Evolutionary conservation across 1,284 basidiomycete species (phyloP).

Genomic region (Butyriboletus appendiculatus): DNA sequence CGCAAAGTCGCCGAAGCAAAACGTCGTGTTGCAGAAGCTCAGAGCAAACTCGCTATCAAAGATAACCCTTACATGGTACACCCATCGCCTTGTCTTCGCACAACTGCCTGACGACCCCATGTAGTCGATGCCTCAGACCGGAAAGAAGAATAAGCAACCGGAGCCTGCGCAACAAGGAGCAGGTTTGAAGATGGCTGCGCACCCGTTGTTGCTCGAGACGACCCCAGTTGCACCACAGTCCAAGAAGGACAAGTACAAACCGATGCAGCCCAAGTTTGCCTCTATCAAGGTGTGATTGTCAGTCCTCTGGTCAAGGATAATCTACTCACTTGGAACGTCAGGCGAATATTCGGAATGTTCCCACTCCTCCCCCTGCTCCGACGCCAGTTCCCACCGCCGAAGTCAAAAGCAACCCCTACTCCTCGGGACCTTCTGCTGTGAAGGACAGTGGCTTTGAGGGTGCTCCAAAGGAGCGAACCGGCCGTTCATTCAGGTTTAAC

Average conservation of each 20-base stretch:
- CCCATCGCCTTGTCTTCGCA: constrained; percentile 4
- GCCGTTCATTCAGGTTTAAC: constrained; percentile 81
- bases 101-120: constrained; percentile 7
- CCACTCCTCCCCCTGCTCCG: constrained; percentile 62
- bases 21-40: constrained; percentile 75
- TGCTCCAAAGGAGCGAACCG: constrained; percentile 67
- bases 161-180: constrained; percentile 75
- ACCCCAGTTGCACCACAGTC: constrained; percentile 60
- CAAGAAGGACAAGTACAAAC: constrained; percentile 90
- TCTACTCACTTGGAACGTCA: constrained; percentile 22
- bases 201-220: constrained; percentile 80
- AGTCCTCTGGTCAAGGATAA: background rate
- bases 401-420: constrained; percentile 72
- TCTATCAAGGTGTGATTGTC: constrained; percentile 70
- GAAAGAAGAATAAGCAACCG: constrained; percentile 54
- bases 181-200: constrained; percentile 87
- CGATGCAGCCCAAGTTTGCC: constrained; percentile 97
- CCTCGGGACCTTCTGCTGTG: constrained; percentile 53
- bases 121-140: constrained; percentile 52
- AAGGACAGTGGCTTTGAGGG: constrained; percentile 62
- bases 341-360: constrained; percentile 74
- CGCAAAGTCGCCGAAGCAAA: constrained; percentile 78
- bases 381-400: constrained; percentile 45
- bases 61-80: constrained; percentile 84
- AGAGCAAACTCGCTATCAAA: constrained; percentile 68